Percentiles rank a stretch among this genome's conserved stretches.
Evolutionary conservation across 2,329 filamentous ascomycete species (phyloP).

Genomic region (Hymenoscyphus fructigenus): DNA sequence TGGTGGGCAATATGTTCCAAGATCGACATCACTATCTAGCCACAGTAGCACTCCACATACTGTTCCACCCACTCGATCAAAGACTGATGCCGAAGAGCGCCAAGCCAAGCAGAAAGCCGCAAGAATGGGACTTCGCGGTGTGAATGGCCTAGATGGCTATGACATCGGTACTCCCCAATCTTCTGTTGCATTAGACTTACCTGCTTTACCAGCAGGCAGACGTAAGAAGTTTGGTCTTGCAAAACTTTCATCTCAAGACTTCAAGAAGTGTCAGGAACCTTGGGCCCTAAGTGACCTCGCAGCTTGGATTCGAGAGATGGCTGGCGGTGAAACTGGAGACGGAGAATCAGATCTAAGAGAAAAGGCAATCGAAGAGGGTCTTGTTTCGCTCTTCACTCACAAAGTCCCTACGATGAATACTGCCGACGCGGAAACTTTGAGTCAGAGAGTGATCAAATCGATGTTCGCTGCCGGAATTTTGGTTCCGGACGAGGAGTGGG

Average conservation of each 20-base stretch:
- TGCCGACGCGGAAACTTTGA: conserved; percentile 88
- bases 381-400: conserved; percentile 85
- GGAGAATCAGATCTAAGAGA: conserved; percentile 85
- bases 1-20: conserved; percentile 50
- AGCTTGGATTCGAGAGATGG: conserved; percentile 82
- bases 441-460: conserved; percentile 70
- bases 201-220: conserved; percentile 75
- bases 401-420: conserved; percentile 99
- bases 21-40: conserved; percentile 80
- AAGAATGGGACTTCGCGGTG: conserved; percentile 51
- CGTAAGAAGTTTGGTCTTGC: conserved; percentile 82
- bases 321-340: conserved; percentile 53
- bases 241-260: conserved; percentile 78
- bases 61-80: conserved; percentile 81
- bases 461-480: conserved; percentile 80
- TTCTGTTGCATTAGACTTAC: conserved; percentile 73
- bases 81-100: conserved; percentile 80
- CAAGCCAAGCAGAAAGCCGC: conserved; percentile 53
- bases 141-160: conserved; percentile 55
- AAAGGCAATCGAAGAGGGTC: conserved; percentile 80
- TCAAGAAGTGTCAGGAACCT: conserved; percentile 81
- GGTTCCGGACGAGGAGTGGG: conserved; percentile 92
- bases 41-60: conserved; percentile 79
- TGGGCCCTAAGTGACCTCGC: conserved; percentile 92
- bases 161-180: conserved; percentile 52